These are phyloP conservation scores for Hsuehochloa calcarea DNA, from an alignment of 176 grass and related monocot genomes.

Conservation along the genomic window DNA sequence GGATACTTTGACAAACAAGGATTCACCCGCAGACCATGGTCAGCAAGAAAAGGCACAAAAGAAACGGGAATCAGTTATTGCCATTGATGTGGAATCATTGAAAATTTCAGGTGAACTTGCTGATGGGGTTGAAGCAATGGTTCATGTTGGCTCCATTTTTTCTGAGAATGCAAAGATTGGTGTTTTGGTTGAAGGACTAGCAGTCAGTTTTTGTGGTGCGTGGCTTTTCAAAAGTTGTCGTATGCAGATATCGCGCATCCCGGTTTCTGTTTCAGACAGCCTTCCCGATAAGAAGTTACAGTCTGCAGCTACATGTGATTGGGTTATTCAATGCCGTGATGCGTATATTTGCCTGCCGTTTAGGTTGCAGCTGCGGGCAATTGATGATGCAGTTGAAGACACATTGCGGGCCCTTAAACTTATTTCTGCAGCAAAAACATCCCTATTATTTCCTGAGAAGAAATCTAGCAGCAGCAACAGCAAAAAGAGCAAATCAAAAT, in stretches of 20 bases:
- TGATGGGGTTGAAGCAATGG: conserved; percentile 84
- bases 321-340: conserved; percentile 88
- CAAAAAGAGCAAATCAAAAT: conserved; percentile 72
- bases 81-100: conserved; percentile 83
- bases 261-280: conserved; percentile 63
- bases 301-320: conserved; percentile 64
- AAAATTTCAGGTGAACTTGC: conserved; percentile 85
- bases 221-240: conserved; percentile 71
- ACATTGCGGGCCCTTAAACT: conserved; percentile 74
- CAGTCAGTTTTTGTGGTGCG: conserved; percentile 64
- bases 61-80: conserved; percentile 86
- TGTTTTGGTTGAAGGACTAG: conserved; percentile 80
- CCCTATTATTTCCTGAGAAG: conserved; percentile 75
- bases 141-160: conserved; percentile 88
- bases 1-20: conserved; percentile 40
- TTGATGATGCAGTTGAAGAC: conserved; percentile 98
- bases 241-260: conserved; percentile 85
- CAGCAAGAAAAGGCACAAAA: conserved; percentile 59
- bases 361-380: conserved; percentile 89
- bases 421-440: conserved; percentile 76
- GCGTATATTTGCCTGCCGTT: conserved; percentile 86
- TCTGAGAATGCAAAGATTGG: conserved; percentile 98
- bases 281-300: conserved; percentile 65
- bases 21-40: conserved; percentile 40
- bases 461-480: conserved; percentile 50